These are phyloP conservation scores for Rutstroemia sp. DNA, from an alignment of 2,329 filamentous ascomycete species.

Conservation along the genomic window DNA sequence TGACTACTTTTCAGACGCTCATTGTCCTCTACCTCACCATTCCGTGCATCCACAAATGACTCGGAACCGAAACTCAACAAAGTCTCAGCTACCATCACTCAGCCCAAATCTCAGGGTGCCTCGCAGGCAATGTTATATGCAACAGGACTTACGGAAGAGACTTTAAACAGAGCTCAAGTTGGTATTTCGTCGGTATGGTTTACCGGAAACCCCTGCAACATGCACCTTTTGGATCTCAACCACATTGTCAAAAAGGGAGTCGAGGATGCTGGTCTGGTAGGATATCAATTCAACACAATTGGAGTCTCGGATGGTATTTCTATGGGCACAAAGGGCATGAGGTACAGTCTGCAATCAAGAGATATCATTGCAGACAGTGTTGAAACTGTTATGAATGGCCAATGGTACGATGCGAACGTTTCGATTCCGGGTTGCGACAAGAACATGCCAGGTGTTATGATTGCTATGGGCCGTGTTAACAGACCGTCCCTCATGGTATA, in stretches of 20 bases:
- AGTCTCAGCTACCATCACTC: constrained; percentile 77
- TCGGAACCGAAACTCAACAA: constrained; percentile 59
- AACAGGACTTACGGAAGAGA: constrained; percentile 75
- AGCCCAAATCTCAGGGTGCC: constrained; percentile 95
- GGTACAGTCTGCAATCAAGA: constrained; percentile 87
- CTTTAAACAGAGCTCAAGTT: constrained; percentile 95
- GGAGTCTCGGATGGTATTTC: constrained; percentile 96
- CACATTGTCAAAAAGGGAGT: constrained; percentile 52
- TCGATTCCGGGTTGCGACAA: constrained; percentile 98
- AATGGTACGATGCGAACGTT: constrained; percentile 98
- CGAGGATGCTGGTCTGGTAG: constrained; percentile 69
- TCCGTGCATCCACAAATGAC: constrained; percentile 22
- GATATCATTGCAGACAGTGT: constrained; percentile 98
- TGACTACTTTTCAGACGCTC: constrained; percentile 23
- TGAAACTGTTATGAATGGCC: constrained; percentile 97
- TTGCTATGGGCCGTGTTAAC: constrained; percentile 93
- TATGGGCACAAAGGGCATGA: constrained; percentile 97
- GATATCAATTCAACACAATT: constrained; percentile 98
- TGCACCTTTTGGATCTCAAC: constrained; percentile 83
- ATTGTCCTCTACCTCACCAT: constrained; percentile 24
- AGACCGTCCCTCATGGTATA: constrained; percentile 96
- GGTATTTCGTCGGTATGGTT: constrained; percentile 99
- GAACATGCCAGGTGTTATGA: constrained; percentile 94
- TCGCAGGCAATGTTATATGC: constrained; percentile 99
- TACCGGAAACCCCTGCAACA: constrained; percentile 97